Evolutionary conservation across 768 basidiomycete genomes (phyloP).

Genomic region (Hypholoma sublateritium): DNA sequence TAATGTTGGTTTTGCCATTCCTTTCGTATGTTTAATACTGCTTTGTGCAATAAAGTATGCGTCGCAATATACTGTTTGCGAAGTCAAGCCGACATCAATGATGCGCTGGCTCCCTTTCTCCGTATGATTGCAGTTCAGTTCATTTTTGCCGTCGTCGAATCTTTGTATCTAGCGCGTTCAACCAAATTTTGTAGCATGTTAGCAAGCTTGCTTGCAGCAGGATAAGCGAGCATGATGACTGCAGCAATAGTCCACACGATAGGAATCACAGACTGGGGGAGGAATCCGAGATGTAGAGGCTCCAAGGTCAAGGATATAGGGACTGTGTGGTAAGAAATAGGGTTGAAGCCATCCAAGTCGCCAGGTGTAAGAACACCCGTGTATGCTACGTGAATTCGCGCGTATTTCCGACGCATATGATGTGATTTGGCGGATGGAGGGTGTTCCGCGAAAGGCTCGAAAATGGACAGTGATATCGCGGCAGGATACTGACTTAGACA

Average conservation of each 20-base stretch:
- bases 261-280: constrained; percentile 36
- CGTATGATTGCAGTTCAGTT: not conserved
- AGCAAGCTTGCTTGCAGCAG: not conserved
- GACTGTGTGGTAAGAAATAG: constrained; percentile 30
- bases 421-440: not conserved
- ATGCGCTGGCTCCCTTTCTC: too few species aligned
- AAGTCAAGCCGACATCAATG: too few species aligned
- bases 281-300: constrained; percentile 55
- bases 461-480: constrained; percentile 25
- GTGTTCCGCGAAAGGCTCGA: constrained; percentile 53
- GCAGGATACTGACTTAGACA: constrained; percentile 23
- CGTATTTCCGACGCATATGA: constrained; percentile 48
- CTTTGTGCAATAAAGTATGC: not conserved
- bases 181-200: not conserved
- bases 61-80: too few species aligned
- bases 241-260: not conserved
- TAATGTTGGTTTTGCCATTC: not conserved
- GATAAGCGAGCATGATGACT: not conserved
- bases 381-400: constrained; percentile 54
- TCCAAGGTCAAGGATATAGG: constrained; percentile 58
- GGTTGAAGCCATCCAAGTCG: constrained; percentile 15
- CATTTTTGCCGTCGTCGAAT: not conserved
- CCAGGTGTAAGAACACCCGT: constrained; percentile 44
- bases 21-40: not conserved
- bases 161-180: not conserved